Evolutionary conservation across 352 stramenopile genomes (phyloP), one percentile per base, ranked within the genome.

Genomic region (Phytophthora vignae): DNA sequence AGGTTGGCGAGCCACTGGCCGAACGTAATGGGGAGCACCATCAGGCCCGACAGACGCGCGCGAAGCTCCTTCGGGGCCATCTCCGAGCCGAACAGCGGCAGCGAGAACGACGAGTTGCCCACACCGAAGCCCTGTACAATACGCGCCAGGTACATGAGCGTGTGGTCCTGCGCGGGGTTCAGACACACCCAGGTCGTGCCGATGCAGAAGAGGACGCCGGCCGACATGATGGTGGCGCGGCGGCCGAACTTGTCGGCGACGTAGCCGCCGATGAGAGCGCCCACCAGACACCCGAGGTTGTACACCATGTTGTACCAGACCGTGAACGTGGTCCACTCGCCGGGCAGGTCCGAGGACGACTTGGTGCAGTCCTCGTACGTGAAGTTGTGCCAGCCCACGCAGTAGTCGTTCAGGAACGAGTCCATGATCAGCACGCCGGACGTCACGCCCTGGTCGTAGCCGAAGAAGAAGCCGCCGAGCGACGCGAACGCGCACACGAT

Each of bases 271-370:
- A 83, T 70, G 19, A 80, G 59, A 0, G 76, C 76, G n/a, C 76
- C 76, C 3, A 71, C 62, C 0, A 83, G 57, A 53, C 76, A 80
- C 12, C 76, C 72, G 25, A 83, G 69, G 69, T 80, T 80, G 72
- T 83, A 83, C 2, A 73, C 54, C 64, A 83, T 78, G 67, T 76
- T 74, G 66, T 77, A 81, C 63, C 67, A 75, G n/a, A 69, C 73
- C 10, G 56, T 75, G 56, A 82, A 82, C 25, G 42, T 78, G 9
- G 66, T 69, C 77, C 77, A 84, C 27, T 73, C 62, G 7, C 49
- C 61, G 11, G 70, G 74, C 4, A 78, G 56, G 12, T 78, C 67
- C 5, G 44, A 62, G 8, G 63, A 58, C 7, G 54, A 59, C 3
- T 60, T 31, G n/a, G 59, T 79, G 70, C 77, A 84, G 12, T 74